Conservation (phyloP, 495 filamentous ascomycete species). For the Hypoxylon subgilvum region DNA sequence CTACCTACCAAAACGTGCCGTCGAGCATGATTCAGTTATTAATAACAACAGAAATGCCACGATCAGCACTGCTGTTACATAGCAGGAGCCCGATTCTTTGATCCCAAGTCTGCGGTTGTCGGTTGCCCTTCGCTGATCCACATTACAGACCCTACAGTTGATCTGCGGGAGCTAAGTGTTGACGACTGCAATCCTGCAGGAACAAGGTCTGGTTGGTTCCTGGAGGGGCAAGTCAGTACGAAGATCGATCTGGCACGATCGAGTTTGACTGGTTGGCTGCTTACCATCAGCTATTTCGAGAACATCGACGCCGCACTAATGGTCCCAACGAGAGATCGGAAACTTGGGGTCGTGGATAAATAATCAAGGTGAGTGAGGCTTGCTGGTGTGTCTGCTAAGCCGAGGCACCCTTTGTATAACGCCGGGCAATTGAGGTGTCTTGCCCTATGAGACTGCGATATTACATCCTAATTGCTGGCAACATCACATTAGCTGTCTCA, state of each 20-base stretch:
- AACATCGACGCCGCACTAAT: neutral
- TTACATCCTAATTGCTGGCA: too few relatives aligned
- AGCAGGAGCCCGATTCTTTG: constrained; percentile 3
- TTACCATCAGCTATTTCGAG: constrained; percentile 9
- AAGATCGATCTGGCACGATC: constrained; percentile 34
- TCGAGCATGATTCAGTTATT: constrained; percentile 22
- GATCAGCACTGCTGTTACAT: constrained; percentile 13
- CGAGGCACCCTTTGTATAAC: too few relatives aligned
- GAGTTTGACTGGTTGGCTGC: constrained; percentile 2
- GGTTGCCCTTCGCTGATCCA: constrained; percentile 23
- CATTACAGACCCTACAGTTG: constrained; percentile 19
- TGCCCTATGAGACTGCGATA: neutral
- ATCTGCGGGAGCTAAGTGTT: constrained; percentile 35
- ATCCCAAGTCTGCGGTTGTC: constrained; percentile 16
- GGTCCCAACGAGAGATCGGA: too few relatives aligned
- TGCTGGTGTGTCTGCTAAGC: too few relatives aligned
- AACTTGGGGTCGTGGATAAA: too few relatives aligned
- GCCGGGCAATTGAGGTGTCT: too few relatives aligned
- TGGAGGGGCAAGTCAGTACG: constrained; percentile 6
- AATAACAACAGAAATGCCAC: constrained; percentile 5
- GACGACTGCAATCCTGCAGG: constrained; percentile 33
- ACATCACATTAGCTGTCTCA: too few relatives aligned
- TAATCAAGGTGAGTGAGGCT: too few relatives aligned
- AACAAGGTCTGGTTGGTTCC: constrained; percentile 21
- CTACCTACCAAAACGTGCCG: neutral